These are phyloP conservation scores for Apiotrichum siamense DNA, from an alignment of 1,284 basidiomycete species.

Conservation along the genomic window DNA sequence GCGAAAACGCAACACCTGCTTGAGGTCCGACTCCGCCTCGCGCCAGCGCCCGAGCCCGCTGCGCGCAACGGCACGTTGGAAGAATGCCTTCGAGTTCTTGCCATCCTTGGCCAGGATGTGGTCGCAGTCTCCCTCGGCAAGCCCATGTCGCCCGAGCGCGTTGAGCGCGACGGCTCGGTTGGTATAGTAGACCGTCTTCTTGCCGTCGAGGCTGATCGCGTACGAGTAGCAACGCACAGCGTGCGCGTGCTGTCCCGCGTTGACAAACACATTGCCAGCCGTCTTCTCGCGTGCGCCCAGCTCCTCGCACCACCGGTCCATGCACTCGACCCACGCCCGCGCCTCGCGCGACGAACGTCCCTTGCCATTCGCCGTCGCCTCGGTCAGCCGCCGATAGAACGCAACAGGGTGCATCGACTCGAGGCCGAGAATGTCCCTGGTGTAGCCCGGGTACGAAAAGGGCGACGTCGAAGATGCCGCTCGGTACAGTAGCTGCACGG, in stretches of 20 bases:
- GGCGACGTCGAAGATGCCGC: slow-evolving; percentile 41
- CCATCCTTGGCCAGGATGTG: slow-evolving; percentile 38
- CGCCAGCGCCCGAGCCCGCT: slow-evolving; percentile 37
- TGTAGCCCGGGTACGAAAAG: slow-evolving; percentile 42
- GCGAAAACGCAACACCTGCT: slow-evolving; percentile 31
- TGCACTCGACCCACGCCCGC: slow-evolving; percentile 43
- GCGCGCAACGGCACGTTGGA: slow-evolving; percentile 43
- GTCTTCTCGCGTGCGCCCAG: slow-evolving; percentile 45
- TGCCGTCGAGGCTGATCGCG: slow-evolving; percentile 45
- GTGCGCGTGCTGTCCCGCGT: slow-evolving; percentile 27
- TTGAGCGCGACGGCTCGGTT: slow-evolving; percentile 48
- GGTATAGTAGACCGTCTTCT: slow-evolving; percentile 47
- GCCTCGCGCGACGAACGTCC: slow-evolving; percentile 16
- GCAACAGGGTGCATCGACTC: slow-evolving; percentile 43
- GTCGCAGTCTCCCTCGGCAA: slow-evolving; percentile 44
- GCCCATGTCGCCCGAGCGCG: slow-evolving; percentile 34
- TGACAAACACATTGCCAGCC: slow-evolving; percentile 42
- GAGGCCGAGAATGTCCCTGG: slow-evolving; percentile 38
- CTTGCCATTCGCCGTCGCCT: slow-evolving; percentile 29
- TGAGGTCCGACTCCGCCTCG: slow-evolving; percentile 42
- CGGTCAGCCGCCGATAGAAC: slow-evolving; percentile 43
- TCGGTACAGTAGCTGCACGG: slow-evolving; percentile 39
- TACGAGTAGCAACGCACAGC: slow-evolving; percentile 45
- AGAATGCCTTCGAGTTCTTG: slow-evolving; percentile 47
- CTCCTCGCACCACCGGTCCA: slow-evolving; percentile 48